These are phyloP conservation scores for Somion occarium DNA, from an alignment of 1,284 basidiomycete genomes.

Conservation along the genomic window DNA sequence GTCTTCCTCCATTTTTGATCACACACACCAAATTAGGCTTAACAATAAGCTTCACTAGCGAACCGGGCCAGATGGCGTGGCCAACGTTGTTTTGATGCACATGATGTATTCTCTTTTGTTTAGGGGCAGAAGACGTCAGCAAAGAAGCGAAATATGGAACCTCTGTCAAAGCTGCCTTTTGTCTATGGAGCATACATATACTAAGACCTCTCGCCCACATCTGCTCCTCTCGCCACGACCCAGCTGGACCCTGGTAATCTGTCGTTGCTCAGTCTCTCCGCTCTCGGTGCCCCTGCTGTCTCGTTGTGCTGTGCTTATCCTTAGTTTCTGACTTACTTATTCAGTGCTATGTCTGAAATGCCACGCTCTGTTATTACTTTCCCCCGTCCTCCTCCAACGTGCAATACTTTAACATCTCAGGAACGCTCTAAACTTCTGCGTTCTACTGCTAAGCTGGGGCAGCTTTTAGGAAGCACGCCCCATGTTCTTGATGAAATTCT, in stretches of 20 bases:
- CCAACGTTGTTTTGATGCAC: too few species aligned
- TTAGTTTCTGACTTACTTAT: background rate
- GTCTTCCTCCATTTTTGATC: too few species aligned
- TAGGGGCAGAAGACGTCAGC: background rate
- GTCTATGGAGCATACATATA: background rate
- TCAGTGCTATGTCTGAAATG: background rate
- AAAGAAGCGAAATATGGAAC: background rate
- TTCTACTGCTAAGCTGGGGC: conserved; percentile 56
- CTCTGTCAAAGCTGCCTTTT: background rate
- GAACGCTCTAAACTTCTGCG: conserved; percentile 55
- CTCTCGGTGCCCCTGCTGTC: background rate
- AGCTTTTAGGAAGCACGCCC: conserved; percentile 56
- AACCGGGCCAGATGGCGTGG: too few species aligned
- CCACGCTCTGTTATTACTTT: conserved; percentile 30
- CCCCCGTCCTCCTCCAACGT: conserved; percentile 56
- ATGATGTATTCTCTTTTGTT: background rate
- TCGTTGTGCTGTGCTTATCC: background rate
- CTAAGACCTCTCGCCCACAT: background rate
- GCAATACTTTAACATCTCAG: conserved; percentile 45
- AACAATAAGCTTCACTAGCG: background rate
- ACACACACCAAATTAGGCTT: background rate
- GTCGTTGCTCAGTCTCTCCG: background rate
- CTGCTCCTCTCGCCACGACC: background rate
- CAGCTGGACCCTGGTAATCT: background rate
- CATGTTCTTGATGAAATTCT: conserved; percentile 42